Conservation (phyloP, 148 eudicot species). For the Arctostaphylos glauca region DNA sequence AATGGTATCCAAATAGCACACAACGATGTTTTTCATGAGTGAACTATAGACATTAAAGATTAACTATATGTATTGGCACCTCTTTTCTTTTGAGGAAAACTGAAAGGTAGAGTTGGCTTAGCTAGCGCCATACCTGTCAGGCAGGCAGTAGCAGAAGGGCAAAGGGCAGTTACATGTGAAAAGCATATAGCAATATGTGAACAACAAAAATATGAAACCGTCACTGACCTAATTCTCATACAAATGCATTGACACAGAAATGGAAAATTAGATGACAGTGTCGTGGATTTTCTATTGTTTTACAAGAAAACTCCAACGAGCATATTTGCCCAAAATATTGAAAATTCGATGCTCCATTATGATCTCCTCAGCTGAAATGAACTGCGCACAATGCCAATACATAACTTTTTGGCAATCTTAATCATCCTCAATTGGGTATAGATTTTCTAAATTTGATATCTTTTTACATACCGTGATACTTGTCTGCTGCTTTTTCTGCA, state of each 20-base stretch:
- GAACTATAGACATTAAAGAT: too few relatives aligned
- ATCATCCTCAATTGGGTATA: background rate
- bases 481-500: slow-evolving; percentile 94
- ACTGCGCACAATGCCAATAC: background rate
- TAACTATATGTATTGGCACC: too few relatives aligned
- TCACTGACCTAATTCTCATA: background rate
- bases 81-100: too few relatives aligned
- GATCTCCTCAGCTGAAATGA: background rate
- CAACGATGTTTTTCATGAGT: too few relatives aligned
- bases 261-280: slow-evolving; percentile 1
- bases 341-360: too few relatives aligned
- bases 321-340: background rate
- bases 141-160: too few relatives aligned
- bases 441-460: background rate
- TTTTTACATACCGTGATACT: slow-evolving; percentile 76
- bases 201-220: background rate
- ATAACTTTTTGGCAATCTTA: background rate
- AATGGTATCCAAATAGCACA: too few relatives aligned
- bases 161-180: background rate
- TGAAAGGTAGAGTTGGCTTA: too few relatives aligned
- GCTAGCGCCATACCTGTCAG: too few relatives aligned
- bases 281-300: background rate
- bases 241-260: background rate
- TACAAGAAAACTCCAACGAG: background rate
- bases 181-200: background rate